Percentiles rank a stretch among this genome's conserved stretches.
Conservation (phyloP, 2,329 filamentous ascomycete genomes). For the Xylaria sp. region DNA sequence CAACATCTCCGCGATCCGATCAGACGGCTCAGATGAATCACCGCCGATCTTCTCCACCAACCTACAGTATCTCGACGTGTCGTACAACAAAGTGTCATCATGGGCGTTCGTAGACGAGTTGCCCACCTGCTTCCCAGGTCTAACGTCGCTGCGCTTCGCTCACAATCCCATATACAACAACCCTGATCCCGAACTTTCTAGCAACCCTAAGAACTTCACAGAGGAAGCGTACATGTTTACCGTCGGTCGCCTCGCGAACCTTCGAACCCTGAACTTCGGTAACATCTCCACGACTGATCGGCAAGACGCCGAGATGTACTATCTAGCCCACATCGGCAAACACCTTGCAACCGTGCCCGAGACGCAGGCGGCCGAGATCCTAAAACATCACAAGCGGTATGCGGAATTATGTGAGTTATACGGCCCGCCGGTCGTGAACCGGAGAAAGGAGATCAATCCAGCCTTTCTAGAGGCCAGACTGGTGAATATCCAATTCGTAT, state of each 20-base stretch:
- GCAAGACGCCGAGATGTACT: constrained; percentile 91
- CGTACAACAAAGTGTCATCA: constrained; percentile 73
- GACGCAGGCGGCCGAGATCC: constrained; percentile 63
- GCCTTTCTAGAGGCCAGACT: constrained; percentile 85
- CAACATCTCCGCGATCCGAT: constrained; percentile 63
- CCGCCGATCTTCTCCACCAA: constrained; percentile 62
- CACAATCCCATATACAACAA: constrained; percentile 85
- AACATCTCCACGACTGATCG: constrained; percentile 78
- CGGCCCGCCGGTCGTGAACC: constrained; percentile 73
- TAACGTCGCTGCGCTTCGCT: constrained; percentile 80
- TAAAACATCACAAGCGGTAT: constrained; percentile 77
- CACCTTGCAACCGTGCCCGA: constrained; percentile 73
- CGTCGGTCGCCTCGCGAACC: constrained; percentile 75
- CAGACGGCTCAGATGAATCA: constrained; percentile 42
- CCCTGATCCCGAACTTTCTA: constrained; percentile 52
- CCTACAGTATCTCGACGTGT: constrained; percentile 76
- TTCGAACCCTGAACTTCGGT: constrained; percentile 79
- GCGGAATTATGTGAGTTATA: constrained; percentile 78
- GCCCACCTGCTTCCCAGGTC: constrained; percentile 73
- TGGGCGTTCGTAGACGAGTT: constrained; percentile 83
- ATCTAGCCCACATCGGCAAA: constrained; percentile 83
- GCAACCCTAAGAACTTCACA: constrained; percentile 54
- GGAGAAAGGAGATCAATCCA: constrained; percentile 72
- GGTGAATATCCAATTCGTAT: constrained; percentile 69
- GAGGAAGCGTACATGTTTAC: constrained; percentile 93